These are phyloP conservation scores for Penicillium sp. DNA, from an alignment of 2,329 filamentous ascomycete genomes.

Conservation along the genomic window DNA sequence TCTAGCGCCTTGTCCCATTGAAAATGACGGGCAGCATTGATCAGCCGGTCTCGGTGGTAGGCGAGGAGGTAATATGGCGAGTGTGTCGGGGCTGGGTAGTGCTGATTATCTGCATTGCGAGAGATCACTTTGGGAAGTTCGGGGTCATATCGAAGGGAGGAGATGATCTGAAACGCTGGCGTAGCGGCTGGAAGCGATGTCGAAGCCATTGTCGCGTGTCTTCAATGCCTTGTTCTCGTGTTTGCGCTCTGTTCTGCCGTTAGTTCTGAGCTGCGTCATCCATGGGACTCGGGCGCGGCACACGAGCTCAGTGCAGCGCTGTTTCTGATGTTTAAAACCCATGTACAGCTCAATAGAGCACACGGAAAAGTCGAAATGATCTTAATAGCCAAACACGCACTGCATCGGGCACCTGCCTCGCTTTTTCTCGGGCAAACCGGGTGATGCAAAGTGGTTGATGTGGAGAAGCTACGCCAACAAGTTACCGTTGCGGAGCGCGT, in stretches of 20 bases:
- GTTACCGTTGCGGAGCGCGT: slow-evolving; percentile 25
- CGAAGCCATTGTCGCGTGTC: slow-evolving; percentile 17
- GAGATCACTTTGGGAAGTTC: slow-evolving; percentile 47
- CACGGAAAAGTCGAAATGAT: neutral
- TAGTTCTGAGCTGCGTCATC: slow-evolving; percentile 13
- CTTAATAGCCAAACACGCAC: neutral
- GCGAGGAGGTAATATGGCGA: slow-evolving; percentile 78
- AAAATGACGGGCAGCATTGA: slow-evolving; percentile 58
- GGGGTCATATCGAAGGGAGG: slow-evolving; percentile 72
- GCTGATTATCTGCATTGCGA: slow-evolving; percentile 28
- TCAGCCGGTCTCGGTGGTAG: slow-evolving; percentile 75
- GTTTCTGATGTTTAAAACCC: slow-evolving; percentile 1
- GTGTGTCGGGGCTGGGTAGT: slow-evolving; percentile 41
- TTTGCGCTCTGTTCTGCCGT: slow-evolving; percentile 23
- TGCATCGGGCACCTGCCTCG: neutral
- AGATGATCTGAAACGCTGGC: slow-evolving; percentile 62
- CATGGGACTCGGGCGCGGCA: slow-evolving; percentile 17
- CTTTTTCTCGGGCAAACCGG: slow-evolving; percentile 13
- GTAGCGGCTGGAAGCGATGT: neutral
- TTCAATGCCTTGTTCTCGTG: slow-evolving; percentile 9
- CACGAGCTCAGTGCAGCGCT: slow-evolving; percentile 17
- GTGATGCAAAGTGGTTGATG: slow-evolving; percentile 11
- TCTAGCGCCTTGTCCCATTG: slow-evolving; percentile 44
- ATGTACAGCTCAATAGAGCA: neutral
- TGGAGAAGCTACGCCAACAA: slow-evolving; percentile 20